Evolutionary conservation across 129 eudicot species (phyloP).

Genomic region (Saposhnikovia divaricata): DNA sequence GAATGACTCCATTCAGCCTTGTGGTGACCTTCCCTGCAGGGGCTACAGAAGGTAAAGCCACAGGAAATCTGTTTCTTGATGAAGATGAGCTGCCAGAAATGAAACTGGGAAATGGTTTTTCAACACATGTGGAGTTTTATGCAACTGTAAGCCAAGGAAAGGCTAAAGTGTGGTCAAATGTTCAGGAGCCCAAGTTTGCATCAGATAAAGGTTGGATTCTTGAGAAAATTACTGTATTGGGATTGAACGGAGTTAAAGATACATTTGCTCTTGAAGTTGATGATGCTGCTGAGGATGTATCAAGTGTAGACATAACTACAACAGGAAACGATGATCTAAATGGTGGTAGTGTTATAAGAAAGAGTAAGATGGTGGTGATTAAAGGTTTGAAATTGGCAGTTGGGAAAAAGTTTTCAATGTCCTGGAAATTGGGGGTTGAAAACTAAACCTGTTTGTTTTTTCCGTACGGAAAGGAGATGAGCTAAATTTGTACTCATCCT

Average conservation of each 20-base stretch:
- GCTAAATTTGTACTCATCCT: conserved; percentile 22
- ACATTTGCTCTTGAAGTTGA: conserved; percentile 41
- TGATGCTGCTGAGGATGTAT: conserved; percentile 29
- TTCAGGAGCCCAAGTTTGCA: conserved; percentile 65
- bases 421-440: conserved; percentile 56
- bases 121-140: conserved; percentile 54
- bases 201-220: conserved; percentile 56
- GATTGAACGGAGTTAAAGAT: conserved; percentile 39
- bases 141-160: conserved; percentile 42
- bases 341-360: conserved; percentile 25
- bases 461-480: conserved; percentile 11
- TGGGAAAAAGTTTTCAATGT: conserved; percentile 56
- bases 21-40: conserved; percentile 71
- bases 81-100: conserved; percentile 98
- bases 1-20: conserved; percentile 71
- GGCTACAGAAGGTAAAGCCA: conserved; percentile 42
- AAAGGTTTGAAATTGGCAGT: conserved; percentile 68
- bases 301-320: conserved; percentile 36
- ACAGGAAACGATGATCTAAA: conserved; percentile 28
- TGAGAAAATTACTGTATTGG: conserved; percentile 66
- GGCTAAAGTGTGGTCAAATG: conserved; percentile 77
- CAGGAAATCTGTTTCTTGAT: conserved; percentile 68
- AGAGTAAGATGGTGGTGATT: conserved; percentile 66
- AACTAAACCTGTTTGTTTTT: conserved; percentile 2
- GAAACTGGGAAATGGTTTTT: conserved; percentile 60